Evolutionary conservation across 192 early-diverging fungal species (phyloP).

Genomic region (Nowakowskiella sp.): DNA sequence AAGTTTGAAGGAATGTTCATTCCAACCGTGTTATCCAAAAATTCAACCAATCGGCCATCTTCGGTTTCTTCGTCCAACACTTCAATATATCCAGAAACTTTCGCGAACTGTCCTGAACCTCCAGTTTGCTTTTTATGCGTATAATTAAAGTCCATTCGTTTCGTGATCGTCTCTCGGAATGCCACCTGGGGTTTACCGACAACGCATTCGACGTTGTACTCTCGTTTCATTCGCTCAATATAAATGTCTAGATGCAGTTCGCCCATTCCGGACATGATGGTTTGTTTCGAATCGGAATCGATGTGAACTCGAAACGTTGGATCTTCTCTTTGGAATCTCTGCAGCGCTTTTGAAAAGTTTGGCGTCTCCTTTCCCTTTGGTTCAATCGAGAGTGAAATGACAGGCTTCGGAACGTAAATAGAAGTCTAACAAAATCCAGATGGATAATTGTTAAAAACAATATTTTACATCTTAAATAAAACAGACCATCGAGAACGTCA

Average conservation of each 20-base stretch:
- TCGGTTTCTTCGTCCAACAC: slow-evolving; percentile 61
- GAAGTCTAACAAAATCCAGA: slow-evolving; percentile 54
- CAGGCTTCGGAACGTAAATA: slow-evolving; percentile 95
- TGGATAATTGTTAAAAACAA: neutral
- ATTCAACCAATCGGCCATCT: slow-evolving; percentile 54
- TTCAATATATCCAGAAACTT: slow-evolving; percentile 86
- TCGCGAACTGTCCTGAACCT: slow-evolving; percentile 92
- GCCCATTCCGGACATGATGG: slow-evolving; percentile 89
- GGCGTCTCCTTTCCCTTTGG: slow-evolving; percentile 81
- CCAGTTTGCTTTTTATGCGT: slow-evolving; percentile 99
- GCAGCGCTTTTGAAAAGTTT: slow-evolving; percentile 71
- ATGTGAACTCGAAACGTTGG: slow-evolving; percentile 74
- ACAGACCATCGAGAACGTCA: slow-evolving; percentile 70
- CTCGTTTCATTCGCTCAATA: slow-evolving; percentile 97
- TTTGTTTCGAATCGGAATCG: slow-evolving; percentile 88
- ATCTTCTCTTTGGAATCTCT: slow-evolving; percentile 76
- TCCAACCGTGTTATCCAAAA: slow-evolving; percentile 80
- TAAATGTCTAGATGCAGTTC: slow-evolving; percentile 96
- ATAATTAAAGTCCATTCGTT: slow-evolving; percentile 75
- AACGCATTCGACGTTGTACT: slow-evolving; percentile 90
- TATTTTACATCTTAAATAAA: slow-evolving; percentile 1
- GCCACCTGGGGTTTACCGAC: slow-evolving; percentile 97
- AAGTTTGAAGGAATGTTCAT: slow-evolving; percentile 90
- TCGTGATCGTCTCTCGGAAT: slow-evolving; percentile 87
- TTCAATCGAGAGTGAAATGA: slow-evolving; percentile 86